Evolutionary conservation across 2,329 filamentous ascomycete species (phyloP), one percentile per base, ranked within the genome.

Genomic region (Passalora sequoiae): DNA sequence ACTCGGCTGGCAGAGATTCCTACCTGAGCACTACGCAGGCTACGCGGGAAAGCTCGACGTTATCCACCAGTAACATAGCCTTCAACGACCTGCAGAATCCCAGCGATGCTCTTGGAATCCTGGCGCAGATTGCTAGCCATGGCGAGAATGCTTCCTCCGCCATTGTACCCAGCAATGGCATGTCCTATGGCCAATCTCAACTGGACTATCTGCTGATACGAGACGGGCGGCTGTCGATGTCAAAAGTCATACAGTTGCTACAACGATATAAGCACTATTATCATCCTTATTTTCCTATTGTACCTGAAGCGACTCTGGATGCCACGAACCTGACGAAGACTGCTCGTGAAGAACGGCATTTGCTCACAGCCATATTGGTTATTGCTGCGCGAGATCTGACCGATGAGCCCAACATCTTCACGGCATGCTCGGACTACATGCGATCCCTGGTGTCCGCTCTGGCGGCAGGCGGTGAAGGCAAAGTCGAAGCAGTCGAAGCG

Each of bases 381-480:
- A 81, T 87, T 37, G 78, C 81, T 3, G 84, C 83, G 6, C 83
- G 85, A 61, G 82, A 87, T 55, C 66, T 84, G n/a, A 72, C 76
- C 1, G 73, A 81, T 4, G 77, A 82, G 54, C 75, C 77, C 2
- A 69, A 76, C 33, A 74, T 83, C 0, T 82, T 84, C 53, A 77
- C 79, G 50, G 73, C 77, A 29, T 85, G 82, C 57, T 79, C 81
- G 15, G 75, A 78, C 43, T 77, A 86, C 52, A 86, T 86, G 80
- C 81, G 84, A 53, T 73, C 73, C 21, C 68, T 86, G 12, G 78
- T 86, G 6, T 83, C 81, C 0, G 74, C 76, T 24, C 73, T 87
- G 13, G 76, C 83, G 15, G 80, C 81, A 36, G 81, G 81, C 3
- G 76, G 78, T 4, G 78, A 83, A 38, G 80, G 78, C 17, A 80